Conservation (phyloP, 306 rosid species). For the Medicago lupulina region DNA sequence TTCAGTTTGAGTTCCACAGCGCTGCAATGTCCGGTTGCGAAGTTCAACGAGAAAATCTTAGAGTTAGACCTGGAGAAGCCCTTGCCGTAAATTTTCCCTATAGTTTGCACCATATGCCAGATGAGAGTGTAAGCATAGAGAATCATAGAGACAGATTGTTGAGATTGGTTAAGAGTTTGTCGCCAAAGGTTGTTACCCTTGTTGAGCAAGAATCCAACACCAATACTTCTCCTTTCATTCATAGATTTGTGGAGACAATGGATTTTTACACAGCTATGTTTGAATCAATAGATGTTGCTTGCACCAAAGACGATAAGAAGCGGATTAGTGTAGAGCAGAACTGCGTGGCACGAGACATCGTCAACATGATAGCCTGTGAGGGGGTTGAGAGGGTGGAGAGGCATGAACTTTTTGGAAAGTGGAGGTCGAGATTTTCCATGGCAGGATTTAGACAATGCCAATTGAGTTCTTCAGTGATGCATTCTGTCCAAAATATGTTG, state of each 20-base stretch:
- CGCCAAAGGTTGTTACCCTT: slow-evolving; percentile 82
- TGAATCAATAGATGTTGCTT: slow-evolving; percentile 72
- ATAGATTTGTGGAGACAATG: slow-evolving; percentile 70
- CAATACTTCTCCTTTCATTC: slow-evolving; percentile 75
- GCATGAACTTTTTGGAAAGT: slow-evolving; percentile 79
- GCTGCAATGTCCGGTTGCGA: slow-evolving; percentile 77
- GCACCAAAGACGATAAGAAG: slow-evolving; percentile 60
- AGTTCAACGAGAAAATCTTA: slow-evolving; percentile 53
- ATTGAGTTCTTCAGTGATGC: slow-evolving; percentile 58
- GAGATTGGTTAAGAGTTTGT: slow-evolving; percentile 75
- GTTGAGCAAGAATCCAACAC: slow-evolving; percentile 94
- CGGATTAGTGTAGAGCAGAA: slow-evolving; percentile 77
- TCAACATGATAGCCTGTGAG: slow-evolving; percentile 93
- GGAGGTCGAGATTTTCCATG: slow-evolving; percentile 76
- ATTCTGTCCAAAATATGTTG: slow-evolving; percentile 49
- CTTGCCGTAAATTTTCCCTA: slow-evolving; percentile 79
- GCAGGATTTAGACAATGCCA: slow-evolving; percentile 68
- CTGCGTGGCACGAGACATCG: slow-evolving; percentile 90
- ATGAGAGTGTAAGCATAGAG: slow-evolving; percentile 85
- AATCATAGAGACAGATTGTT: slow-evolving; percentile 81
- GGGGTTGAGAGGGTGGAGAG: slow-evolving; percentile 88
- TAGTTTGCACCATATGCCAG: slow-evolving; percentile 91
- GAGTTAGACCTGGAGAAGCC: slow-evolving; percentile 65
- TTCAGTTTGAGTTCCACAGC: slow-evolving; percentile 73
- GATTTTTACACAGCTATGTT: slow-evolving; percentile 86